Base-by-base conservation (phyloP, 352 stramenopile species). In the Ophiocytium majus region DNA sequence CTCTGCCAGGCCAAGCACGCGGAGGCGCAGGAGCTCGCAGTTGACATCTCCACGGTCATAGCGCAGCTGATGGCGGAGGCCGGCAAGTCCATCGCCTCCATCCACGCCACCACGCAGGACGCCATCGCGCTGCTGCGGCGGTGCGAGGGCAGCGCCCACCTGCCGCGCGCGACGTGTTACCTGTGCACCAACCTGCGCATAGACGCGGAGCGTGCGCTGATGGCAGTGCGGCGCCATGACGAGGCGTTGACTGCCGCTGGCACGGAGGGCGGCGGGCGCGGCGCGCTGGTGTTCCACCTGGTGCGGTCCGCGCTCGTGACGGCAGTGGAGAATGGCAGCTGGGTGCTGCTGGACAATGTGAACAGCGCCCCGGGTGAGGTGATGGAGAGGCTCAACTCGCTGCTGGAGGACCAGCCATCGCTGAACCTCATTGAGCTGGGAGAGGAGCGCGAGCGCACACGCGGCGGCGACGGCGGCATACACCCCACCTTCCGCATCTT, bases 271-370 rank as follows among this genome's bases (percentile, higher is more conserved):
- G 28, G 17, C 19, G 57, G 57, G 17, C 19, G 28, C 19, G 17
- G 28, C 28, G 57, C 57, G 28, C 57, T 81, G n/a, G 34, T 33
- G n/a, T 81, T 81, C 43, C n/a, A 81, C 31, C 43, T 81, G n/a
- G 76, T 81, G 9, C n/a, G 43, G 76, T 50, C 76, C n/a, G 31
- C 33, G 76, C 43, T 81, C 35, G 76, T 81, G 10, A 50, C n/a
- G 10, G 76, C 76, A 43, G 43, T 81, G 43, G n/a, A 33, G 10
- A 32, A 81, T 19, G 76, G 76, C 14, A 33, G n/a, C 43, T 81
- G 76, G 76, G 76, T 81, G 10, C 76, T 81, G 32, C 76, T 81
- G 33, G 76, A 81, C 43, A 81, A 81, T 33, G 33, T 81, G n/a
- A 66, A n/a, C n/a, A n/a, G n/a, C n/a, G 76, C 76, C 35, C 76